Base-by-base conservation (phyloP, 495 filamentous ascomycete species). In the Cercophora sp. region DNA sequence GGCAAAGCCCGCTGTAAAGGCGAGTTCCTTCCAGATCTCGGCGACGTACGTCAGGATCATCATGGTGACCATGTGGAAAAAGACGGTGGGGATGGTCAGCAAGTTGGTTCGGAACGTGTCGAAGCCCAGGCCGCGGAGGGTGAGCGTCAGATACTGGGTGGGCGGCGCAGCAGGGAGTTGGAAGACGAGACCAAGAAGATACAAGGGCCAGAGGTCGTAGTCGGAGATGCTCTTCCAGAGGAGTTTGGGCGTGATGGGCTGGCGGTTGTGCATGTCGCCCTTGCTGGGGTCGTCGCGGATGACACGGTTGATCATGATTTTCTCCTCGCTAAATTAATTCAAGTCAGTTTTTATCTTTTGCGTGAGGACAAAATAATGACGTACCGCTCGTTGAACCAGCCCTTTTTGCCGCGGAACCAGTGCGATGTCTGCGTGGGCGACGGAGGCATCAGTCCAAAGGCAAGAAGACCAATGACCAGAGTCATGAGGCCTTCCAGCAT, bases 161-260 rank as follows among this genome's bases (percentile, higher is more conserved):
- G 76, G 74, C 0, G 83, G 79, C 0, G 75, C 70, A 24, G 71
- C 73, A 0, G 86, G 84, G 20, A 86, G 82, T 54, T 81, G 71
- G 69, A 80, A 86, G 0, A 68, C 70, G 1, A 90, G 50, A 5
- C 86, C 86, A 5, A 90, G 61, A 8, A 82, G 57, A 56, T 89
- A 91, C 23, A 89, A 76, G 1, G 84, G 81, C 79, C 87, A 91
- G 58, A 91, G 75, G 51, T 91, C 83, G 46, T 82, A 86, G 65
- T 90, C 87, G 13, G 70, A 79, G 2, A 91, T 61, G 22, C 78
- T 78, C 39, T 81, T 59, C 75, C 79, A 84, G 8, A 91, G 73
- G 8, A 81, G 59, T 23, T 69, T 79, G 0, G 73, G 77, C 0
- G 79, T 82, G 13, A 91, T 73, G 1, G 81, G 79, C 63, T 89